A percentile compares a stretch with the other conserved stretches of the same genome.
Evolutionary conservation across 257 asterid species (phyloP).

Genomic region (Forsythia viridissima): DNA sequence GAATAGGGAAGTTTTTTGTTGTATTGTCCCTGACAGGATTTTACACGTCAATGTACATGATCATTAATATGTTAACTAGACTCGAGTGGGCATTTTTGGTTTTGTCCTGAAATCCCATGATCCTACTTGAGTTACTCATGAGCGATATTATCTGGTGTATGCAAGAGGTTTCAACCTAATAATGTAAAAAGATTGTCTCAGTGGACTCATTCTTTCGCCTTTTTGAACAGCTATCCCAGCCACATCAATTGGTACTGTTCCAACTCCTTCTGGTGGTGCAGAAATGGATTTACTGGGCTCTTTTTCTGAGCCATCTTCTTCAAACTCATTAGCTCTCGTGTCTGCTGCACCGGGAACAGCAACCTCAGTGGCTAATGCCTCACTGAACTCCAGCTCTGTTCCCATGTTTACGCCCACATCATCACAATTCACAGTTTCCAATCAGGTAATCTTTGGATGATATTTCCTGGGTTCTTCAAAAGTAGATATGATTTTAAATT

Average conservation of each 20-base stretch:
- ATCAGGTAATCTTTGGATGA: conserved; percentile 50
- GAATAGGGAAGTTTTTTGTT: not conserved
- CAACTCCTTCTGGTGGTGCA: conserved; percentile 41
- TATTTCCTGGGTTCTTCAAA: not conserved
- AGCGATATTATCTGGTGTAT: not conserved
- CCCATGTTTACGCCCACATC: conserved; percentile 42
- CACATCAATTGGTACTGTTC: conserved; percentile 39
- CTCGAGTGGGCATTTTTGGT: not conserved
- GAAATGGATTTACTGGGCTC: conserved; percentile 83
- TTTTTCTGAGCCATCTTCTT: conserved; percentile 59
- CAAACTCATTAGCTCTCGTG: conserved; percentile 73
- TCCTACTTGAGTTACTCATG: not conserved
- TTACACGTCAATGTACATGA: not conserved
- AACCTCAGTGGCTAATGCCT: conserved; percentile 48
- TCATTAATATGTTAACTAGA: not conserved
- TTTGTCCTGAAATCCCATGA: not conserved
- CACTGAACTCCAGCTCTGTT: conserved; percentile 45
- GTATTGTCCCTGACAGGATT: not conserved
- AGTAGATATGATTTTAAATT: not conserved
- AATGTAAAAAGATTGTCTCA: not conserved
- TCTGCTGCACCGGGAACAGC: conserved; percentile 45
- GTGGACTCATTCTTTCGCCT: conserved; percentile 11
- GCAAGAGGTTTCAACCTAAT: too few species aligned
- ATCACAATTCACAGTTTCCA: conserved; percentile 42
- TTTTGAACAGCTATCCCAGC: conserved; percentile 53